Evolutionary conservation across 129 eudicot genomes (phyloP), one percentile per base, ranked within the genome.

Genomic region (Smallanthus sonchifolius): DNA sequence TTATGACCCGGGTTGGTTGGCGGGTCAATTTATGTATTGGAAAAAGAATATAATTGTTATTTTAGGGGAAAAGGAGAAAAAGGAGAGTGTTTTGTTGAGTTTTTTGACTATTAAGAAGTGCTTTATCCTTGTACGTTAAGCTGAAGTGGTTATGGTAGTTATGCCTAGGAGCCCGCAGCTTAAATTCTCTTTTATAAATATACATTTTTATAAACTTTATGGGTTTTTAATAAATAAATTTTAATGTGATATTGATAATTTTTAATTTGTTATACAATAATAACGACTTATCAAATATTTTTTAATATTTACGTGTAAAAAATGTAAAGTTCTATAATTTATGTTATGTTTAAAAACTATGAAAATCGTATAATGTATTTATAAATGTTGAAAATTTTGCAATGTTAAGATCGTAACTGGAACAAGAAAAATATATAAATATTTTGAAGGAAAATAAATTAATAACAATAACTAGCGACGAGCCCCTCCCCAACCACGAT

Each of bases 161-260:
- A 54, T 52, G 73, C 76, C 52, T 69, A 70, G 61, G 74, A 65
- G 83, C 83, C 83, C 83, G 83, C 83, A 79, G 69, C 78, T 72
- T 72, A 14, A 16, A 61, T 35, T 61, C 42, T 62, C 66, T 48
- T 17, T 47, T 44, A 68, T 42, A 20, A 3, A 65, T 63, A 71
- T 65, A 79, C 73, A 72, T 64, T 36, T 30, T 78, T 70, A 61
- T 4, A 35, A 30, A 24, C 10, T 36, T 75, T 36, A 37, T 75
- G 24, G 15, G 38, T 34, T 49, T 24, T 34, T 61, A 7, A 39
- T 62, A 4, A 59, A 59, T 30, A 9, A 16, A 1, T 28, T 10
- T 20, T 56, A 10, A 24, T 24, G 30, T 24, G 30, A 24, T 24
- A 24, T 24, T 24, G 30, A 24, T 24, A 24, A 24, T 1, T 24